Evolutionary conservation across 2,329 filamentous ascomycete species (phyloP).

Genomic region (Cadophora malorum): DNA sequence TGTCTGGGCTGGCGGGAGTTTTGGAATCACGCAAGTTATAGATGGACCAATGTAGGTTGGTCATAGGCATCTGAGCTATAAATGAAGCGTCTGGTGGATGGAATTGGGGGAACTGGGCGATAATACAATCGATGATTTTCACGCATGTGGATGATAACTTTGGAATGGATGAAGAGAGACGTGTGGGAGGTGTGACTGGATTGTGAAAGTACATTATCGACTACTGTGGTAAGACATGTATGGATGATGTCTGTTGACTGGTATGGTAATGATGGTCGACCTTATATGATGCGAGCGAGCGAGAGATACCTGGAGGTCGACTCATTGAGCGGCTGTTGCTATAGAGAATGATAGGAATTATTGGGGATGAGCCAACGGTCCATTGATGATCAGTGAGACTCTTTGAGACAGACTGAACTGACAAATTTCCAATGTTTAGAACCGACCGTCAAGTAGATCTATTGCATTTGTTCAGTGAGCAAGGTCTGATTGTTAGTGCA

Average conservation of each 20-base stretch:
- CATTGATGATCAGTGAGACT: not conserved
- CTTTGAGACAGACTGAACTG: not conserved
- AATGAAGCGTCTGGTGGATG: slow-evolving; percentile 7
- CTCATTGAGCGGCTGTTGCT: slow-evolving; percentile 7
- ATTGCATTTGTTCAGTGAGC: too few species aligned
- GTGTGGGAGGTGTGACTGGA: not conserved
- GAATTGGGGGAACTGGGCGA: not conserved
- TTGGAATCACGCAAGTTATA: slow-evolving; percentile 18
- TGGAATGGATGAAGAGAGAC: not conserved
- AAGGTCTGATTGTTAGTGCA: too few species aligned
- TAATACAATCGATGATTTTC: slow-evolving; percentile 15
- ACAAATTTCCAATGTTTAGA: not conserved
- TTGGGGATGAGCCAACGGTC: not conserved
- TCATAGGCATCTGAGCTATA: not conserved
- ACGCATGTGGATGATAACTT: not conserved
- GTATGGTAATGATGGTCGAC: not conserved
- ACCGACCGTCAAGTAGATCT: not conserved
- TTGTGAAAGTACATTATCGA: not conserved
- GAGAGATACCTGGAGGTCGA: slow-evolving; percentile 17
- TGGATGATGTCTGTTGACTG: not conserved
- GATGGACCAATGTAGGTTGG: slow-evolving; percentile 5
- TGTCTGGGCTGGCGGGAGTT: slow-evolving; percentile 18
- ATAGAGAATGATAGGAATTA: slow-evolving; percentile 1
- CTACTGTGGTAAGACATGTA: not conserved
- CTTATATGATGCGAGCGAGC: slow-evolving; percentile 1